Base-by-base conservation (phyloP, 2,329 filamentous ascomycete genomes). In the Lachnellula subtilissima region DNA sequence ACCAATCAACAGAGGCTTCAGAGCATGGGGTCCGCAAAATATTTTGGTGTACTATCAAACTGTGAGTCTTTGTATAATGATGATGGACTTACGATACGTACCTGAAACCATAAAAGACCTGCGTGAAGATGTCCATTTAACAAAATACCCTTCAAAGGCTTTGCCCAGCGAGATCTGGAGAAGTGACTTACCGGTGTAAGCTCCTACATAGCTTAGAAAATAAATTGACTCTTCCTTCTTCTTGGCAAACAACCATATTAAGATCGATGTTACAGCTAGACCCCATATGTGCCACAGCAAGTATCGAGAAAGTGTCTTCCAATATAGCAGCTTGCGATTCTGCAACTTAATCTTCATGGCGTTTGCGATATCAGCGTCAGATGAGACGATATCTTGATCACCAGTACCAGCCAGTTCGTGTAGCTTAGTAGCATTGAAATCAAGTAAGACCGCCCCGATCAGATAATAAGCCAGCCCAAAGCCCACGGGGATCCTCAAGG, bases 401-500 rank as follows among this genome's bases (percentile, higher is more conserved):
- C 73, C 72, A 5, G 71, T 62, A 11, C 74, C 71, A 2, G 71
- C 67, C 57, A 75, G 69, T 25, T 73, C 70, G 50, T 77, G 74
- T 1, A 82, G 70, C 57, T 78, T 75, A 52, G 78, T 76, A 19
- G 78, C 78, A 56, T 81, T 80, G 59, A 76, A 75, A 60, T 83
- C 80, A 25, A 83, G 77, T 22, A 80, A 70, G 1, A 83, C 78
- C 12, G 80, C 80, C 25, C 80, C 79, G 23, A 82, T 74, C 17
- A 83, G 70, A 60, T 83, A 83, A 65, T 83, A 83, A 0, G 77
- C 77, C 36, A 83, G 70, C n/a, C 78, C 76, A 59, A 82, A 81
- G 1, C 80, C 80, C 22, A 81, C 74, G n/a, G 62, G 61, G 54
- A 63, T 58, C 5, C 56, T 55, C 49, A 61, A 50, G 22, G 48